phyloP scores from a whole-genome alignment of 2,329 filamentous ascomycete species.

The Fulvia fulva region DNA sequence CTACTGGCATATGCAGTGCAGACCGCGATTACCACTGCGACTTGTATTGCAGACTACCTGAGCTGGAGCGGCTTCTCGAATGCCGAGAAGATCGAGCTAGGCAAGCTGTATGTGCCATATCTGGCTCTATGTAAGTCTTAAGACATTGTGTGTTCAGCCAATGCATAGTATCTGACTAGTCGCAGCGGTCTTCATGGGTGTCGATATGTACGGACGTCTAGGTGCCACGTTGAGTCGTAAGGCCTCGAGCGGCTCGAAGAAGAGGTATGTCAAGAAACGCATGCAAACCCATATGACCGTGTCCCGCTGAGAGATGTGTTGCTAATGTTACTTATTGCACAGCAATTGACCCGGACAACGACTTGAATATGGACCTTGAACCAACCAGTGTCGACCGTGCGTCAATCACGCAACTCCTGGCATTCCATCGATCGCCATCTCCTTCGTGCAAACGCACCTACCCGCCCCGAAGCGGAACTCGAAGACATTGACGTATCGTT shows the following conservation, averaged over 20 bases:
- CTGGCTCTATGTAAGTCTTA: conserved; percentile 49
- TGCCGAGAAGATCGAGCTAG: conserved; percentile 48
- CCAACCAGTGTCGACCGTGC: too few relatives aligned
- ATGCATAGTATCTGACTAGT: background rate
- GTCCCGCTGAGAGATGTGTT: too few relatives aligned
- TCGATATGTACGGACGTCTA: conserved; percentile 40
- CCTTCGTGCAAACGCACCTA: background rate
- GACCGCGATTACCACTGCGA: conserved; percentile 58
- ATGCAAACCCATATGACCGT: background rate
- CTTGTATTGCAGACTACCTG: conserved; percentile 59
- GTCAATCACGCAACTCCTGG: background rate
- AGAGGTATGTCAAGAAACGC: background rate
- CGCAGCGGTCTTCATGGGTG: conserved; percentile 40
- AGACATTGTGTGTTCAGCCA: background rate
- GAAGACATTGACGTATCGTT: background rate
- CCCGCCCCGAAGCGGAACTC: background rate
- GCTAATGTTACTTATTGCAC: too few relatives aligned
- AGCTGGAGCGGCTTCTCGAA: conserved; percentile 49
- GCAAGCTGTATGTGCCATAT: conserved; percentile 56
- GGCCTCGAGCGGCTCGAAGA: background rate
- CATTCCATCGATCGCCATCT: background rate
- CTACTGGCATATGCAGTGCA: conserved; percentile 58
- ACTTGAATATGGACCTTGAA: too few relatives aligned
- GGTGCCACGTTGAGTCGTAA: conserved; percentile 10
- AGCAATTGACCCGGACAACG: too few relatives aligned